Evolutionary conservation across 176 grass and related monocot genomes (phyloP).

Genomic region (Ensete glaucum): DNA sequence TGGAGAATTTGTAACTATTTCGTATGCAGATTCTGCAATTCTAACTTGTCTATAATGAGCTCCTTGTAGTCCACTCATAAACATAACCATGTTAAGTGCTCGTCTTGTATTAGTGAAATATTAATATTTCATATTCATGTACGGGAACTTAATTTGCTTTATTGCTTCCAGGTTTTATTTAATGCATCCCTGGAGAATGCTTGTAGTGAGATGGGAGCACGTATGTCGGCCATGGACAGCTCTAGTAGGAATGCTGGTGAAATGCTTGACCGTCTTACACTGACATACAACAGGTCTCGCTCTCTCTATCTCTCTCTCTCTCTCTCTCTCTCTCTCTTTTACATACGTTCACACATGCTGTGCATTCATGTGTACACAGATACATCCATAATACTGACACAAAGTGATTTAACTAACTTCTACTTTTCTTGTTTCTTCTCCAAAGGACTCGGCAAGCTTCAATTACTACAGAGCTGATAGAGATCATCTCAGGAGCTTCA

Average conservation of each 20-base stretch:
- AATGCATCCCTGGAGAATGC: slow-evolving; percentile 85
- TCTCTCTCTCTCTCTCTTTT: not conserved
- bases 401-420: slow-evolving; percentile 6
- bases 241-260: slow-evolving; percentile 94
- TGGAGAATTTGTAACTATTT: slow-evolving; percentile 9
- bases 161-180: slow-evolving; percentile 54
- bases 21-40: no score
- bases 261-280: slow-evolving; percentile 90
- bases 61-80: not conserved
- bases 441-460: slow-evolving; percentile 94
- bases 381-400: not conserved
- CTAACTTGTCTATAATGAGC: not conserved
- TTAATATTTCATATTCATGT: not conserved
- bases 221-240: slow-evolving; percentile 97
- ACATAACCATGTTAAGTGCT: not conserved
- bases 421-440: slow-evolving; percentile 14
- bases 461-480: slow-evolving; percentile 80
- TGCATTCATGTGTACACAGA: no score
- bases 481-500: slow-evolving; percentile 96
- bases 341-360: not conserved
- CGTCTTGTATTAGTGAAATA: not conserved
- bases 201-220: slow-evolving; percentile 85
- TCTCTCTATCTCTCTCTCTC: slow-evolving; percentile 11
- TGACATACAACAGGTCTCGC: slow-evolving; percentile 73
- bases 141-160: slow-evolving; percentile 6